Base-by-base conservation (phyloP, 2,329 filamentous ascomycete species). In the Colletotrichum melonis region DNA sequence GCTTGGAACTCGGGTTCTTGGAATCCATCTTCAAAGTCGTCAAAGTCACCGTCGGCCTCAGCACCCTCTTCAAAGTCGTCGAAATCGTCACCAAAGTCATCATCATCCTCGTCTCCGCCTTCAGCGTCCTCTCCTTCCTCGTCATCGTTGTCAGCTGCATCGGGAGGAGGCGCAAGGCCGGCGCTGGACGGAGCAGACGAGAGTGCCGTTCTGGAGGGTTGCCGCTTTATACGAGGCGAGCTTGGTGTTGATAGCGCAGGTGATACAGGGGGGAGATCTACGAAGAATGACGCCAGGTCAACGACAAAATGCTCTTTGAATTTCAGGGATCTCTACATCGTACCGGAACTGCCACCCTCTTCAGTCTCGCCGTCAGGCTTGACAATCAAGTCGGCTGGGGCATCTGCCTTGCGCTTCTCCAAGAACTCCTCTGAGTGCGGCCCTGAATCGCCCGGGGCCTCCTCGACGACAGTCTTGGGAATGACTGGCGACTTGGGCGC, bases 21-120 rank as follows among this genome's bases (percentile, higher is more conserved):
- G 79, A 94, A 94, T 49, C 87, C 91, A 76, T 92, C 93, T 79
- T 93, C 92, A 82, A 94, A 95, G 78, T 94, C 92, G 78, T 91
- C 90, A 83, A 92, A 92, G 78, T 89, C 89, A 30, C 85, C 86
- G 58, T 85, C 86, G 8, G 84, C 87, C 76, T 86, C 86, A 69
- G 86, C 87, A 62, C 88, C 89, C 78, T 91, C 89, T 77, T 90
- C 88, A 76, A 92, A 91, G 74, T 91, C 89, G 79, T 92, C 89
- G 81, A 90, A 88, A 74, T 91, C 89, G 77, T 91, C 89, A 26
- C 87, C 89, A 78, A 89, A 90, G 55, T 87, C 88, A 75, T 88
- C 86, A 35, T 81, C 79, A 52, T 80, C 81, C 77, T 83, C 84
- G 38, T 80, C 42, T 11, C 42, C 76, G 8, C 75, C 69, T 4